phyloP scores from a whole-genome alignment of 164 flowering plant species.

The Berberis vulgaris region DNA sequence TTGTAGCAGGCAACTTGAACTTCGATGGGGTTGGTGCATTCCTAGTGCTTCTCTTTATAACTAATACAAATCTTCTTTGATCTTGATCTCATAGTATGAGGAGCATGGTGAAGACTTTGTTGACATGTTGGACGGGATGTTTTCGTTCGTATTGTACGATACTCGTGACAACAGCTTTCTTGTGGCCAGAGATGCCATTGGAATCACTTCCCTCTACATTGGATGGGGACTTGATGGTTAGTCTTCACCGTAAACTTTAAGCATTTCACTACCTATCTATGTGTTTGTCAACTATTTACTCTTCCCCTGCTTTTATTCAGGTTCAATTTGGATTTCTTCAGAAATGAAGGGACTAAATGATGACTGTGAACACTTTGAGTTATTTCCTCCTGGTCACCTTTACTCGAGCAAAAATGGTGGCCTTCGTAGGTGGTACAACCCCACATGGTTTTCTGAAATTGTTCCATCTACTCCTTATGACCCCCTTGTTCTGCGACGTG shows the following conservation, averaged over 20 bases:
- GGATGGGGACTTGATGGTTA: slow-evolving; percentile 98
- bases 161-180: slow-evolving; percentile 85
- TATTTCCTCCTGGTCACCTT: slow-evolving; percentile 86
- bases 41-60: neutral
- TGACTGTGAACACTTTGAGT: slow-evolving; percentile 86
- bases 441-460: slow-evolving; percentile 70
- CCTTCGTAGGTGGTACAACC: slow-evolving; percentile 79
- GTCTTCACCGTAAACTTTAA: neutral
- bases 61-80: neutral
- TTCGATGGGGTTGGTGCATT: neutral
- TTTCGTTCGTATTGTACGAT: slow-evolving; percentile 85
- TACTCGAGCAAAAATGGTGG: slow-evolving; percentile 82
- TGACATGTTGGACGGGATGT: slow-evolving; percentile 95
- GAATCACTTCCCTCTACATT: slow-evolving; percentile 85
- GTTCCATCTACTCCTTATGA: slow-evolving; percentile 84
- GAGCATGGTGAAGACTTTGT: slow-evolving; percentile 78
- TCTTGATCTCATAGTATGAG: slow-evolving; percentile 51
- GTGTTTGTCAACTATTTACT: neutral
- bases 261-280: neutral
- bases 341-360: slow-evolving; percentile 85
- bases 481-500: slow-evolving; percentile 61
- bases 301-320: slow-evolving; percentile 25
- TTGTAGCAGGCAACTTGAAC: too few relatives aligned
- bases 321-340: slow-evolving; percentile 88
- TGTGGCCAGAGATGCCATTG: slow-evolving; percentile 90